phyloP scores from a whole-genome alignment of 2,329 filamentous ascomycete species.

The Botrytis paeoniae region DNA sequence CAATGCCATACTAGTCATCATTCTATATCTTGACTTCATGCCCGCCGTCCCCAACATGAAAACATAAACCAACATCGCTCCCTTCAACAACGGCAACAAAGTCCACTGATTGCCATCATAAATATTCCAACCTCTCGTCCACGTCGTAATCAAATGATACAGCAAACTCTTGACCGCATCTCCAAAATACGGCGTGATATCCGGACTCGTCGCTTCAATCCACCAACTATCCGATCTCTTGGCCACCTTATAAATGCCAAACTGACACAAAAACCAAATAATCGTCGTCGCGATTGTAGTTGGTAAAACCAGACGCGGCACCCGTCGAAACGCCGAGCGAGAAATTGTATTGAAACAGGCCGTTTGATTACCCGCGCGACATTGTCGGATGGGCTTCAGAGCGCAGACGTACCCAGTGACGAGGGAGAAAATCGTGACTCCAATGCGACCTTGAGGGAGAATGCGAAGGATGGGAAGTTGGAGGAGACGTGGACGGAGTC shows the following conservation, averaged over 20 bases:
- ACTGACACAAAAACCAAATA: conserved; percentile 53
- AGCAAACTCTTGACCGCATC: conserved; percentile 46
- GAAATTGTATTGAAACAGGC: conserved; percentile 53
- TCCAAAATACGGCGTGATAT: conserved; percentile 41
- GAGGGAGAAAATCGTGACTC: conserved; percentile 64
- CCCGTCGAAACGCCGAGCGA: conserved; percentile 55
- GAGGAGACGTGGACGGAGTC: conserved; percentile 47
- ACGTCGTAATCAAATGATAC: conserved; percentile 48
- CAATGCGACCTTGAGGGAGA: conserved; percentile 58
- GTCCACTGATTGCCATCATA: conserved; percentile 61
- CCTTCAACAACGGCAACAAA: conserved; percentile 52
- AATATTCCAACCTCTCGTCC: conserved; percentile 48
- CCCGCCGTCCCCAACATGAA: conserved; percentile 51
- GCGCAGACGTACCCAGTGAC: conserved; percentile 64
- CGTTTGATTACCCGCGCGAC: conserved; percentile 51
- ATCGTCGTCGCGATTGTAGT: conserved; percentile 53
- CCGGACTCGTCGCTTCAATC: conserved; percentile 51
- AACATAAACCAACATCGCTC: conserved; percentile 54
- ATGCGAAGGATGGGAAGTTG: conserved; percentile 60
- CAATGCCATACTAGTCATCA: conserved; percentile 46
- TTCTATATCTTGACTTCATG: conserved; percentile 48
- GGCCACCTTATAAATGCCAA: conserved; percentile 55
- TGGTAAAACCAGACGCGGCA: conserved; percentile 57
- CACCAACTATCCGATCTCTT: conserved; percentile 58
- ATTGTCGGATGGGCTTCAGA: conserved; percentile 56